Conservation (phyloP, 1,284 basidiomycete species). For the Cutaneotrichosporon sp. region DNA sequence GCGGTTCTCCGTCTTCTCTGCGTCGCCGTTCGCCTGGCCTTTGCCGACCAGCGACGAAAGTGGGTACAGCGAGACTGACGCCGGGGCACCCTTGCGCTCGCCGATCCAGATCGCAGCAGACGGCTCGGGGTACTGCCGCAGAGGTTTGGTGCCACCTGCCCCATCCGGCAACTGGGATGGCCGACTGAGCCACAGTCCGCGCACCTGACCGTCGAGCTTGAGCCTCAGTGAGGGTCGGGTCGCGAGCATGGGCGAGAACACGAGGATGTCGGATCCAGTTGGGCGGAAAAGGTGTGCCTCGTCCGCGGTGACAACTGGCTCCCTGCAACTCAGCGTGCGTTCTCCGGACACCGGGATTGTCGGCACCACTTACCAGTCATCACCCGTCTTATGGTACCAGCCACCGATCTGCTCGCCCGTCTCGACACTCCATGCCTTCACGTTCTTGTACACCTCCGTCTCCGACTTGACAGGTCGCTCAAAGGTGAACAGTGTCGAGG, state of each 20-base stretch:
- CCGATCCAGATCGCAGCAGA: constrained; percentile 79
- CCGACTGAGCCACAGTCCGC: constrained; percentile 41
- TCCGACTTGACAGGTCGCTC: constrained; percentile 60
- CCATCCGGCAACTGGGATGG: constrained; percentile 32
- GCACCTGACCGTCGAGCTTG: constrained; percentile 42
- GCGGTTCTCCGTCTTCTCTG: constrained; percentile 58
- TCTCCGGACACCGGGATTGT: too few relatives aligned
- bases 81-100: constrained; percentile 96
- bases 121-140: constrained; percentile 31
- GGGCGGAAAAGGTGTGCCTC: constrained; percentile 81
- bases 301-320: constrained; percentile 84
- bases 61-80: constrained; percentile 77
- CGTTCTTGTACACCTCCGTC: constrained; percentile 46
- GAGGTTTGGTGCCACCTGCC: constrained; percentile 29
- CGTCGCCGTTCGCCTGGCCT: constrained; percentile 37
- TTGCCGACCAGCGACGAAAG: constrained; percentile 57
- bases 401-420: constrained; percentile 41
- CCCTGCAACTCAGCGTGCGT: constrained; percentile 45
- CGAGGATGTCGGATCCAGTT: constrained; percentile 65
- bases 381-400: constrained; percentile 45
- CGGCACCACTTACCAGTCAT: constrained; percentile 38
- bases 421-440: constrained; percentile 43
- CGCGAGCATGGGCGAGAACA: constrained; percentile 56
- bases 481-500: constrained; percentile 89
- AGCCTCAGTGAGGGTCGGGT: constrained; percentile 35